phyloP scores from a whole-genome alignment of 2,329 filamentous ascomycete species.

The Cladosporium sp. region DNA sequence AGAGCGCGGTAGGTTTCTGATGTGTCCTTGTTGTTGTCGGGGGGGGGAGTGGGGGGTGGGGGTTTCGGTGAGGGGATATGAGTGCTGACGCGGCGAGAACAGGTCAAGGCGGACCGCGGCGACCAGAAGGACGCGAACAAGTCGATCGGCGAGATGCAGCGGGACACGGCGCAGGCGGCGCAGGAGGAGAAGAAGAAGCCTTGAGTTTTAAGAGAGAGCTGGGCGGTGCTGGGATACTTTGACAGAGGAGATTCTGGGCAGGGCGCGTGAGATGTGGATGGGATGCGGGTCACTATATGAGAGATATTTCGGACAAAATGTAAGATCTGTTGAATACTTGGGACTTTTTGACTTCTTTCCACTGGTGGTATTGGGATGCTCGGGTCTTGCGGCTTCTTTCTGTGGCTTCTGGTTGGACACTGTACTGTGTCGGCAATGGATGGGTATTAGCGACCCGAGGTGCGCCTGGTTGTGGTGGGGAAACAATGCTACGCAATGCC shows the following conservation, averaged over 20 bases:
- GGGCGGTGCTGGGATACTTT: background rate
- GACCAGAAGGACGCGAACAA: constrained; percentile 25
- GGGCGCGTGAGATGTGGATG: no score
- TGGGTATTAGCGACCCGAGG: no score
- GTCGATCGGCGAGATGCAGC: constrained; percentile 29
- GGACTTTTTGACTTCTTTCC: no score
- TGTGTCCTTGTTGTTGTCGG: background rate
- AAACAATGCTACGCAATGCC: no score
- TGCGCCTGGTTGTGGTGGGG: no score
- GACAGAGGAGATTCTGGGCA: background rate
- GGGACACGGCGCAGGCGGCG: constrained; percentile 29
- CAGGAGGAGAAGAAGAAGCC: constrained; percentile 19
- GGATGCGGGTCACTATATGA: no score
- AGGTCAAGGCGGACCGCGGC: constrained; percentile 33
- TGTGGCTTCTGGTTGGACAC: no score
- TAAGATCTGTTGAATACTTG: no score
- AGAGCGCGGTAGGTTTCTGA: constrained; percentile 59
- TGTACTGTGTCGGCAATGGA: no score
- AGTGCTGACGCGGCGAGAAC: background rate
- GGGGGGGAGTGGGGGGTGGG: background rate
- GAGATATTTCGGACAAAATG: no score
- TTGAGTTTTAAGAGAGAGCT: background rate
- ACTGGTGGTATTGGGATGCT: no score
- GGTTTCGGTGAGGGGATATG: background rate
- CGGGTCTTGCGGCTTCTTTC: no score